Evolutionary conservation across 2,329 filamentous ascomycete species (phyloP), one percentile per base, ranked within the genome.

Genomic region (Aspergillus sp.): DNA sequence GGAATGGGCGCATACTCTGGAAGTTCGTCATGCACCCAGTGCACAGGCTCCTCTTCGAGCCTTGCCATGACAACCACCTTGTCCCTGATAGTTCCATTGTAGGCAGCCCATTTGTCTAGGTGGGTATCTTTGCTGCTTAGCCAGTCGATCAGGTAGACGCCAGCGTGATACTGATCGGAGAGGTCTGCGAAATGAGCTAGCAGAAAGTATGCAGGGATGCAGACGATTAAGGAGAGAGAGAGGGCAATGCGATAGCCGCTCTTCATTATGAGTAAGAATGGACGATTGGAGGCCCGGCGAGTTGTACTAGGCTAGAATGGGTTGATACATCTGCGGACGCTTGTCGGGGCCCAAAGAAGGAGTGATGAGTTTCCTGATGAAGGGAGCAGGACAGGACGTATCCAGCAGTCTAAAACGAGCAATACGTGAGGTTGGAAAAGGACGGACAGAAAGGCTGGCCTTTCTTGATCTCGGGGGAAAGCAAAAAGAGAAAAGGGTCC

Each of bases 31-130:
- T 68, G 62, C 2, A 82, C 76, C 80, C 80, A 82, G 17, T 72
- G 64, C 6, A 77, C 76, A 56, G 77, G 67, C 58, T 82, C 79
- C 27, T 70, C 70, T 40, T 74, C 68, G 14, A 79, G 57, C 58
- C 71, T 77, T 15, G 78, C 79, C 71, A 81, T 77, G 24, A 79
- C 73, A 52, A 79, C 73, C 12, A 75, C 70, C 49, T 77, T 78
- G 62, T 78, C 73, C 6, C 65, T 67, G 2, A 58, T 55, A 2
- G 45, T 47, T 33, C 40, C 60, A 39, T 62, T 52, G 43, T 55
- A 48, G 3, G 57, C 27, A 4, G 33, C 6, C 43, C 31, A 21
- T 31, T 37, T 17, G 53, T 14, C 39, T 3, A 24, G 47, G n/a
- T 59, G 27, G 6, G 54, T 24, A n/a, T 60, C 55, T 35, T 61